Evolutionary conservation across 1,139 yeast genomes (phyloP), one percentile per base, ranked within the genome.

Genomic region (Candida anutae): DNA sequence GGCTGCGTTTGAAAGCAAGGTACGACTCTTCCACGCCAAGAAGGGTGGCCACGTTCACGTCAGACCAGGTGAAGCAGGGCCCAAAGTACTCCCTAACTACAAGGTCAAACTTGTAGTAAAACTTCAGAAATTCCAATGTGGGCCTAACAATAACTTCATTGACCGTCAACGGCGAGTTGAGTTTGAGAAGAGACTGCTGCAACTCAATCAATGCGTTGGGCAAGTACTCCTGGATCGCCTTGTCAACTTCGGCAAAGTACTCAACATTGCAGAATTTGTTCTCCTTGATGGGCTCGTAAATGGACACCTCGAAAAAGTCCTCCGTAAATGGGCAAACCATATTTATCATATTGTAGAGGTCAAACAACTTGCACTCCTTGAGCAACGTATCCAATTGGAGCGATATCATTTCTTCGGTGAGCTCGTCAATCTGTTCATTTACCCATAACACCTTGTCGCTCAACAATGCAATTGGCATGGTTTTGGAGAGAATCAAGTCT

Each of bases 241-340:
- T 43, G 38, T 73, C 68, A 6, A 70, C 64, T 5, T 49, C 50
- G 14, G 50, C 43, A 16, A 80, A 53, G 5, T 57, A 53, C 0
- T 57, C 61, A n/a, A 36, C 34, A 15, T 50, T 61, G 57, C 80
- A 79, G 15, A 78, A 46, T 36, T 76, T 69, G 45, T 79, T 79
- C 39, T 79, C 87, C 2, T 58, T 54, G 9, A 78, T 66, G 1
- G 88, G 81, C 33, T 74, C 62, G 47, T 80, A 81, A 42, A 78
- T 62, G 13, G 68, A 52, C 4, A 65, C 62, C 22, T 71, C 77
- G 37, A 71, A 71, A 30, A 60, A 69, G 25, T 69, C 76, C 32
- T 73, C 69, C 15, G 63, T 71, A 14, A 77, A 53, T 11, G 82
- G 80, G 46, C 74, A 74, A n/a, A 80, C 77, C 81, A 80, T 76